Base-by-base conservation (phyloP, 1,284 basidiomycete genomes). In the Ceratobasidium sp. region DNA sequence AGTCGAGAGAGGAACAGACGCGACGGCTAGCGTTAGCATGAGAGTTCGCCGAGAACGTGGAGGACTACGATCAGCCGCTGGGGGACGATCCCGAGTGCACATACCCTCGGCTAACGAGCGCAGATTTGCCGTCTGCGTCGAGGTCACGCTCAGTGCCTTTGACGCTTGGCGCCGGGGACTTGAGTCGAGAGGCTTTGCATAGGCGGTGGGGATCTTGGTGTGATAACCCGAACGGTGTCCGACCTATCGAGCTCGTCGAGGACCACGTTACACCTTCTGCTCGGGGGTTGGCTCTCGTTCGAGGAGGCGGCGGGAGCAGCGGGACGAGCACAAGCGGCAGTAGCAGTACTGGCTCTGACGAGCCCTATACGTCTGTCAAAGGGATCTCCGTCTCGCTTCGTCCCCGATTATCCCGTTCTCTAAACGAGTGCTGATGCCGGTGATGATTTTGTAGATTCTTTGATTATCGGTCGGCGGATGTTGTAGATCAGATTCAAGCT, bases 121-220 rank as follows among this genome's bases (percentile, higher is more conserved):
- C 66, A n/a, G 29, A 56, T 14, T 9, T 36, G 6, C 19, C 45
- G 19, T 64, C 62, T 22, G n/a, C 41, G n/a, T 48, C 51, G 31
- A 50, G 19, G 59, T 33, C 59, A 29, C 31, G 31, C 29, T 33
- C 36, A 11, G 17, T 44, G 22, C 59, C 59, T 15, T 44, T 60
- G 19, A 41, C 36, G 5, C 59, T 60, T 44, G 59, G 33, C 36
- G 44, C 66, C 14, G 45, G 41, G 9, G 66, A 69, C 29, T 22
- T 69, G 29, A 57, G 45, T 41, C 66, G 54, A 19, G 66, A 69
- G 41, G 66, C 66, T 5, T 57, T 57, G 66, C 53, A 69, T 41
- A 29, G 66, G 31, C 66, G 53, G 1, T 53, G 51, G 33, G 66
- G 66, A 9, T 69, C 66, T 11, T 36, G 66, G 7, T 69, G 66